Conservation (phyloP, 2,329 filamentous ascomycete species). For the Xylariaceae sp. region DNA sequence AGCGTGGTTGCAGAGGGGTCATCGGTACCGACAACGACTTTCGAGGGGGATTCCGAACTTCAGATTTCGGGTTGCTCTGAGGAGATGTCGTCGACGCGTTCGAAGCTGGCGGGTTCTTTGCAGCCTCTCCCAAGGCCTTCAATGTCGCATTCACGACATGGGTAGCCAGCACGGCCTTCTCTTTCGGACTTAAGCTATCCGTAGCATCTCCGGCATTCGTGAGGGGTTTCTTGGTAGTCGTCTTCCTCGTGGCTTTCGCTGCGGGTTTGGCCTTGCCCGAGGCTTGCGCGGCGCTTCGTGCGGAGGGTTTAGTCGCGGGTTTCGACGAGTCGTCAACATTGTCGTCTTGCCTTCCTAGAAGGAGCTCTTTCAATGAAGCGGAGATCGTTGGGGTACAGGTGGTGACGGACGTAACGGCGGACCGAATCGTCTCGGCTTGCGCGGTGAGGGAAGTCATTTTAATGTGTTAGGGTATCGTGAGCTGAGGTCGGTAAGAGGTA, state of each 20-base stretch:
- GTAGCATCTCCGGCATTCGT: constrained; percentile 25
- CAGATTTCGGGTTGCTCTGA: constrained; percentile 34
- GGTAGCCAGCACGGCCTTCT: constrained; percentile 64
- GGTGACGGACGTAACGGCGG: constrained; percentile 46
- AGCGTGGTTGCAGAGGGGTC: constrained; percentile 56
- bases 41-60: constrained; percentile 41
- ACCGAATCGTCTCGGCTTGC: constrained; percentile 48
- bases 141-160: constrained; percentile 67
- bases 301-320: constrained; percentile 26
- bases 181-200: constrained; percentile 45
- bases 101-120: constrained; percentile 43
- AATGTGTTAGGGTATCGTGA: constrained; percentile 16
- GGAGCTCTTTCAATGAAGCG: constrained; percentile 44
- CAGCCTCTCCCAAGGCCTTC: constrained; percentile 62
- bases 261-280: constrained; percentile 21
- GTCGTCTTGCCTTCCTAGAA: constrained; percentile 31
- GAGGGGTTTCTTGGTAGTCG: not conserved
- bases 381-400: constrained; percentile 50
- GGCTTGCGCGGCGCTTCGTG: constrained; percentile 28
- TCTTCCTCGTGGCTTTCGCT: constrained; percentile 6
- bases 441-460: constrained; percentile 41
- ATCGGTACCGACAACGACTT: constrained; percentile 55
- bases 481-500: constrained; percentile 23
- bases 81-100: constrained; percentile 32
- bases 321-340: constrained; percentile 28